Percentiles rank a stretch among this genome's conserved stretches.
Evolutionary conservation across 352 stramenopile genomes (phyloP).

Genomic region (Phytophthora foliorum): DNA sequence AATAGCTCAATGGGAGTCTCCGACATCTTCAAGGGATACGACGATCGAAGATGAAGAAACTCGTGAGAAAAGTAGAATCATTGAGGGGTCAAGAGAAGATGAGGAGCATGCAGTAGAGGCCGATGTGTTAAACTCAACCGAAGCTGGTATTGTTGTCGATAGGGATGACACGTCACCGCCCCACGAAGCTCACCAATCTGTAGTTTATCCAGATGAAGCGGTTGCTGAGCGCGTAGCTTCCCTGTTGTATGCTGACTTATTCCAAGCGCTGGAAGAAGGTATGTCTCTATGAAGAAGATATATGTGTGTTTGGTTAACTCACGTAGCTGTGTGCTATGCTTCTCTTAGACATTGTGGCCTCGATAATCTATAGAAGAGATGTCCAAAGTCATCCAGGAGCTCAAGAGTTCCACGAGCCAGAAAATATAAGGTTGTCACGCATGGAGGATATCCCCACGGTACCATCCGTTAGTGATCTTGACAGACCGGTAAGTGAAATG

Average conservation of each 20-base stretch:
- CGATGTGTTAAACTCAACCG: neutral
- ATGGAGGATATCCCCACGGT: neutral
- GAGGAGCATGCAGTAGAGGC: neutral
- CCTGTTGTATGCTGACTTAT: conserved; percentile 34
- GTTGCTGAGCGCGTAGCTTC: conserved; percentile 26
- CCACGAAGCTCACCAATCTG: neutral
- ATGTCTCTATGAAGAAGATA: neutral
- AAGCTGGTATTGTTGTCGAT: neutral
- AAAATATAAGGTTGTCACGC: neutral
- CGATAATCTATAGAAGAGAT: conserved; percentile 6
- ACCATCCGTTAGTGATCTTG: neutral
- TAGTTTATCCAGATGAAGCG: conserved; percentile 1
- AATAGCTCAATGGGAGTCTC: neutral
- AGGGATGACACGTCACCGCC: neutral
- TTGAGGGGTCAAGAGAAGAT: conserved; percentile 1
- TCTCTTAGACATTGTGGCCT: conserved; percentile 21
- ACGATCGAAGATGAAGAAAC: neutral
- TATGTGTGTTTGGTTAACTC: neutral
- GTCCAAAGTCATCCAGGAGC: conserved; percentile 1
- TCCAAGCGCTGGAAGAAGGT: conserved; percentile 30
- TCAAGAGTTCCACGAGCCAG: neutral
- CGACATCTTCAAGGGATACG: neutral
- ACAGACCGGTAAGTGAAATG: conserved; percentile 6
- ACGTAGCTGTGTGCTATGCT: conserved; percentile 11
- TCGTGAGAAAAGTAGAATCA: neutral